Base-by-base conservation (phyloP, 352 stramenopile genomes). In the Globisporangium lucens region DNA sequence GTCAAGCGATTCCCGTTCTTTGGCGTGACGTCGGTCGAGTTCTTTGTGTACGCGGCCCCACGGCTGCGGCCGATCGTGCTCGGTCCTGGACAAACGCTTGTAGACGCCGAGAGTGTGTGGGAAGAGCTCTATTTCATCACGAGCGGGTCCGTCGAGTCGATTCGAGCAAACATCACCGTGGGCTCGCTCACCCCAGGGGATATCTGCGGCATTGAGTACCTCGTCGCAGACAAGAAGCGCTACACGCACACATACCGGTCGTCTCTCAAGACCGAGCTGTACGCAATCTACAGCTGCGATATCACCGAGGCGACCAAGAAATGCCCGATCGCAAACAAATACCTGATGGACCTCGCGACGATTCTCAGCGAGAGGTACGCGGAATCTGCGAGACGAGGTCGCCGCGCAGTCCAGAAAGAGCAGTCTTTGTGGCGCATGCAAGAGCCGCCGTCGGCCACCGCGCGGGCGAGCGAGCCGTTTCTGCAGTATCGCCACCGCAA, bases 41-140 rank as follows among this genome's bases (percentile, higher is more conserved):
- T 91, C 69, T 93, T 94, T 33, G 80, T 92, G 10, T 86, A 76
- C 47, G 74, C 74, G 35, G 83, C 90, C 36, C 85, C 85, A 5
- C 71, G 78, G 0, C 72, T 94, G 2, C 71, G 84, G 10, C 85
- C 85, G 1, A 86, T 91, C 55, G 77, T 92, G 9, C 63, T 92
- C 12, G 80, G 79, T 0, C 72, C 80, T 2, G 75, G 80, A 0
- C 83, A 92, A 68, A 70, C 79, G 0, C 75, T 94, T 30, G 82
- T 94, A 0, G 85, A 94, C 56, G 82, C 77, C 0, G 85, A 92
- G 69, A 91, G 85, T 58, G 83, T 94, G 1, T 92, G 85, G 85
- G 85, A 92, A 67, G 83, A 92, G 66, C 67, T 94, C 3, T 92
- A 94, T 46, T 94, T 94, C 38, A 72, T 94, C 22, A 79, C 82